Evolutionary conservation across 352 stramenopile genomes (phyloP), one percentile per base, ranked within the genome.

Genomic region (Pythium aquatile): DNA sequence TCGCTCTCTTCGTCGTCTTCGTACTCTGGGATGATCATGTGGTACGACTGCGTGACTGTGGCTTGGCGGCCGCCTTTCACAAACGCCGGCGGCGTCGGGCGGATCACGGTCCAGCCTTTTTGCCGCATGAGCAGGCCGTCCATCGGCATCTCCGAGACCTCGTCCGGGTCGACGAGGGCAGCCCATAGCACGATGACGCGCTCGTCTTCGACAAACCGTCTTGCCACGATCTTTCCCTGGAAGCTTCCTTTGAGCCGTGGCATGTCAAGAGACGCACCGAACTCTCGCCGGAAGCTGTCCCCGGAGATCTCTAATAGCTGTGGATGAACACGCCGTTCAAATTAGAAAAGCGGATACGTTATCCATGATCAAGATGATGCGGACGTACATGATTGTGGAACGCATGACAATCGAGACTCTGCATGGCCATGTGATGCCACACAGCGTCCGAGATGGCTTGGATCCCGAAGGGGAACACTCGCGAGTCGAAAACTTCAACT

Each of bases 121-220:
- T 83, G 75, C 8, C 77, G 63, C 52, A 88, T 79, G 17, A 70
- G 66, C 5, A 88, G 68, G 44, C 74, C 75, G 1, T 76, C 69
- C 44, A 85, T 63, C 0, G 70, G 73, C 16, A 62, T 68, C 13
- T 73, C 75, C 1, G 65, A 76, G 56, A 85, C 78, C 57, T 74
- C 73, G 28, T 81, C 69, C 0, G 77, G 75, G 29, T 83, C 78
- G 29, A 82, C 60, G 10, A 76, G 28, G 2, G 72, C 73, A 7
- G 68, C 61, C 66, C 75, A 85, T 5, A 85, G 20, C 44, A 88
- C 72, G 29, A 88, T 59, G n/a, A 83, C 63, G 26, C 77, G 77
- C 0, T 83, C 66, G 5, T 49, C 53, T n/a, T 76, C 68, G 9
- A 64, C 69, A 37, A 73, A 72, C 58, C 70, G 71, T n/a, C 73